Conservation (phyloP, 1,284 basidiomycete genomes). For the Earliella scabrosa region DNA sequence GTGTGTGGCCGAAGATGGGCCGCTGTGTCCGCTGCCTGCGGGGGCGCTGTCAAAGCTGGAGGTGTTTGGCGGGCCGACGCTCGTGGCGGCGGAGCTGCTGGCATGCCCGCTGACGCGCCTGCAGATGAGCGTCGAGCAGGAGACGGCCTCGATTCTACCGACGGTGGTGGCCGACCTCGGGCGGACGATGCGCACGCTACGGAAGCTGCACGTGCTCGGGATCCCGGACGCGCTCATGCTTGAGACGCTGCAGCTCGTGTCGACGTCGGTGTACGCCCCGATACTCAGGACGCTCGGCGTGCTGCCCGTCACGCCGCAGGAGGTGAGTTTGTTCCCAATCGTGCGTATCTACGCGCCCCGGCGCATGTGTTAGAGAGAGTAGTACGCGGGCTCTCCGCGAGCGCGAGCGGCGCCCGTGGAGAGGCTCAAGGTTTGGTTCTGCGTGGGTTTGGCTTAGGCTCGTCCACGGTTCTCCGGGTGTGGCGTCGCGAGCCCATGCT, state of each 20-base stretch:
- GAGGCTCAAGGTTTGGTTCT: not conserved
- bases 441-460: not conserved
- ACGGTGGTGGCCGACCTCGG: conserved; percentile 29
- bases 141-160: conserved; percentile 24
- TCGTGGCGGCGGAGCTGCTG: conserved; percentile 32
- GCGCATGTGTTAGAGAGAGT: too few species aligned
- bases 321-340: conserved; percentile 28
- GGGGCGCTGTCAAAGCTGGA: conserved; percentile 29
- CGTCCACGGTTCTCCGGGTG: not conserved
- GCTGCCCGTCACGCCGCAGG: conserved; percentile 27
- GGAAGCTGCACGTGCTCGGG: conserved; percentile 31
- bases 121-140: conserved; percentile 32
- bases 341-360: not conserved
- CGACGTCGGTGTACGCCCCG: conserved; percentile 27
- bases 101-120: conserved; percentile 34
- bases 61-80: conserved; percentile 32
- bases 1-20: conserved; percentile 21
- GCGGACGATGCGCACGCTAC: conserved; percentile 25
- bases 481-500: not conserved
- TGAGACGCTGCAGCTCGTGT: conserved; percentile 28
- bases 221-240: conserved; percentile 28
- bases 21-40: conserved; percentile 20
- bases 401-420: not conserved
- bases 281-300: conserved; percentile 35
- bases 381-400: not conserved